Percentiles rank a stretch among this genome's conserved stretches.
Evolutionary conservation across 2,329 filamentous ascomycete species (phyloP).

Genomic region (Fusarium sororula): DNA sequence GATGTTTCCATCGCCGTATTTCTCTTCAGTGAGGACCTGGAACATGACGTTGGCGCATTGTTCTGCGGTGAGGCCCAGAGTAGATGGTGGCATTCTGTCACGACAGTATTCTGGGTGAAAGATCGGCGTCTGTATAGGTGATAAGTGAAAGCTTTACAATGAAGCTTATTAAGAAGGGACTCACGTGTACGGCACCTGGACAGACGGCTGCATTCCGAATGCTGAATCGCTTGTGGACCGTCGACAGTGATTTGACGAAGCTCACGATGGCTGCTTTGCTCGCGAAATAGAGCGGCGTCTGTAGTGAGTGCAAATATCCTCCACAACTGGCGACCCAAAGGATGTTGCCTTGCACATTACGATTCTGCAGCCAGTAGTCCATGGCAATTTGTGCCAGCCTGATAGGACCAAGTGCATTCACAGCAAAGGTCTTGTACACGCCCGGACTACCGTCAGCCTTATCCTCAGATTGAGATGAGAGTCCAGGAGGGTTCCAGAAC

Average conservation of each 20-base stretch:
- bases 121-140: not conserved
- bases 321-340: slow-evolving; percentile 42
- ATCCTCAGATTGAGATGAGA: slow-evolving; percentile 31
- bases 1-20: slow-evolving; percentile 31
- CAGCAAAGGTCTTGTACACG: slow-evolving; percentile 36
- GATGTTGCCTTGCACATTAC: slow-evolving; percentile 27
- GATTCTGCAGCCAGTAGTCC: slow-evolving; percentile 43
- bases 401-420: slow-evolving; percentile 42
- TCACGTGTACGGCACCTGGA: slow-evolving; percentile 15
- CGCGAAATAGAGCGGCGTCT: slow-evolving; percentile 37
- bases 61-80: not conserved
- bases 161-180: too few species aligned
- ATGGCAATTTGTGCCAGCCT: slow-evolving; percentile 43
- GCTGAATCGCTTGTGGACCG: not conserved
- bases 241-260: slow-evolving; percentile 12
- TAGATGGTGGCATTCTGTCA: not conserved
- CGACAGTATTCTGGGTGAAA: slow-evolving; percentile 15
- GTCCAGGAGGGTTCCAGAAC: slow-evolving; percentile 42
- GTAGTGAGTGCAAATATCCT: slow-evolving; percentile 41
- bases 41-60: slow-evolving; percentile 17
- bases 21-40: slow-evolving; percentile 1
- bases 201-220: slow-evolving; percentile 23
- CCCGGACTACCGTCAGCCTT: slow-evolving; percentile 21
- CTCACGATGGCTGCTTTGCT: slow-evolving; percentile 28
- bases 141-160: too few species aligned